Evolutionary conservation across 352 stramenopile species (phyloP), one percentile per base, ranked within the genome.

Genomic region (Pythium insidiosum): DNA sequence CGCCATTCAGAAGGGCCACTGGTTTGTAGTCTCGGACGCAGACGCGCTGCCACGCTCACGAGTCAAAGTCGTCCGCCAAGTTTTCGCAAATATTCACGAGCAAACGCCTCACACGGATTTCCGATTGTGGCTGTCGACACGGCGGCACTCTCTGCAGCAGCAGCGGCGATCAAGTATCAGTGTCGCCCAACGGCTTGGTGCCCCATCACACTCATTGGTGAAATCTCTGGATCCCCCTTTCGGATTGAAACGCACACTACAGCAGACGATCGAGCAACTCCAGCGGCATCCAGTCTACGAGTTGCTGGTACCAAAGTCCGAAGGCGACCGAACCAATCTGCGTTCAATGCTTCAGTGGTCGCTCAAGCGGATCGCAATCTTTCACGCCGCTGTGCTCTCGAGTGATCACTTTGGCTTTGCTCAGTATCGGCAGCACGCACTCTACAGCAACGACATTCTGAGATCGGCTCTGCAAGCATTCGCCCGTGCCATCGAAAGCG

Each of bases 41-140:
- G 63, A 88, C 19, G 23, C 47, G 2, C 47, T 38, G 3, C 28
- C 53, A 1, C 13, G 44, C 2, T 64, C 57, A 24, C 24, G 70
- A 5, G 7, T 19, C 2, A 53, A n/a, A n/a, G n/a, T 57, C 18
- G 26, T 88, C 0, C 31, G 47, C 28, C 49, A 20, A 0, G 48
- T 82, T 3, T 69, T 77, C 12, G 40, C 70, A 11, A 47, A 35
- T 2, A 53, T 81, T 0, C 35, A 64, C 7, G 45, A 50, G 6
- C 43, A 61, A 0, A 50, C 63, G 0, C 35, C 49, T 5, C 75
- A 88, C 19, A 59, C 66, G 1, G 75, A 88, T 28, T 88, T 85
- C 31, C 72, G 75, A 4, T 41, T 88, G 9, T 88, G 75, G 72
- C 24, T 79, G 15, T 85, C 67, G 10, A 34, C 38, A 4, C 23